Evolutionary conservation across 2,329 filamentous ascomycete species (phyloP).

Genomic region (Penicillium sp.): DNA sequence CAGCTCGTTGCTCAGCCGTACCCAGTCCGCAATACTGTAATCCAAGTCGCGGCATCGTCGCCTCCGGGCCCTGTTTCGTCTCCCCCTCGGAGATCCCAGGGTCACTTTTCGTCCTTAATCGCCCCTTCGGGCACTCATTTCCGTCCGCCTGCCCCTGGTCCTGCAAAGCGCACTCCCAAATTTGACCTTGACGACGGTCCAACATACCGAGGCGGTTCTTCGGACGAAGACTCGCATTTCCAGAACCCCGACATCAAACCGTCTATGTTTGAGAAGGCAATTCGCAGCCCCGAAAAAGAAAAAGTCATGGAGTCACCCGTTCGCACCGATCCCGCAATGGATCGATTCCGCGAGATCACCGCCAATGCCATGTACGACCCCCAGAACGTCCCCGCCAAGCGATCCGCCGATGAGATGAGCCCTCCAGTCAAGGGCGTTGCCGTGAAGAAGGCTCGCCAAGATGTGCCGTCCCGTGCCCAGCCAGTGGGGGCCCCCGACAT

Average conservation of each 20-base stretch:
- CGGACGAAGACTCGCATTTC: slow-evolving; percentile 57
- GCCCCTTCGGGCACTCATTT: slow-evolving; percentile 76
- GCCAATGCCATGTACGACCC: slow-evolving; percentile 46
- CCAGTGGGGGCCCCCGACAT: slow-evolving; percentile 46
- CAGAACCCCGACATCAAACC: slow-evolving; percentile 61
- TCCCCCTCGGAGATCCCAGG: slow-evolving; percentile 39
- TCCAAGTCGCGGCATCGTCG: slow-evolving; percentile 91
- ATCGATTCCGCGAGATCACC: slow-evolving; percentile 49
- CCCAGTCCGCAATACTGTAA: slow-evolving; percentile 42
- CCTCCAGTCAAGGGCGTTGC: slow-evolving; percentile 38
- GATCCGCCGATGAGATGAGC: slow-evolving; percentile 48
- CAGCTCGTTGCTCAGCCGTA: slow-evolving; percentile 56
- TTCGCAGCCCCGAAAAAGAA: slow-evolving; percentile 42
- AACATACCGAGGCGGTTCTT: slow-evolving; percentile 63
- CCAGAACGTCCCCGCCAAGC: slow-evolving; percentile 33
- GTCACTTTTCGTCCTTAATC: slow-evolving; percentile 62
- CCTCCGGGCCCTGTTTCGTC: slow-evolving; percentile 61
- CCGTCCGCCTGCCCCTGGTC: slow-evolving; percentile 52
- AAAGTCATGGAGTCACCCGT: slow-evolving; percentile 47
- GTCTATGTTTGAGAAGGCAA: slow-evolving; percentile 56
- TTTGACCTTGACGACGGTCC: slow-evolving; percentile 58
- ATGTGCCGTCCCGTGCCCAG: slow-evolving; percentile 48
- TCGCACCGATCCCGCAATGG: slow-evolving; percentile 28
- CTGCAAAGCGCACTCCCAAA: slow-evolving; percentile 42
- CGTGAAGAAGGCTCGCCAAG: slow-evolving; percentile 45